Percentiles rank a stretch among this genome's conserved stretches.
These are phyloP conservation scores for Massariosphaeria phaeospora DNA, from an alignment of 495 filamentous ascomycete species.

Conservation along the genomic window DNA sequence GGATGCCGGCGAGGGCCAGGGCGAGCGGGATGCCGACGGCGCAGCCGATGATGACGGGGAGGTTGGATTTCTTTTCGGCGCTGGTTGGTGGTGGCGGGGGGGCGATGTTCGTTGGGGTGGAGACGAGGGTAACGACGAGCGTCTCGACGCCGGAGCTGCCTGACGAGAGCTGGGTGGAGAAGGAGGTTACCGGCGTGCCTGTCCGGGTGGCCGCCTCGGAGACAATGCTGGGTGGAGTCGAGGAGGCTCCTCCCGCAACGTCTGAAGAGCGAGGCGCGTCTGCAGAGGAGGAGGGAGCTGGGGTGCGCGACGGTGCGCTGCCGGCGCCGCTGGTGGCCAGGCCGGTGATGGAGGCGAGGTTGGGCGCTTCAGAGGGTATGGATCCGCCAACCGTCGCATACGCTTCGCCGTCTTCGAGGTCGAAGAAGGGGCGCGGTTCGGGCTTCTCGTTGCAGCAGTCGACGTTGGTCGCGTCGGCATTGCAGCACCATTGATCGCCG, in stretches of 20 bases:
- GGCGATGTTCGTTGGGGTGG: slow-evolving; percentile 1
- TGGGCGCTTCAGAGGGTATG: slow-evolving; percentile 8
- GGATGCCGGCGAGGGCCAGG: slow-evolving; percentile 16
- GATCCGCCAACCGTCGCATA: slow-evolving; percentile 26
- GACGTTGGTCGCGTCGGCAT: slow-evolving; percentile 22
- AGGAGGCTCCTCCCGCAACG: not conserved
- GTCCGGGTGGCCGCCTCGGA: not conserved
- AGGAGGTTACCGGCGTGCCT: too few species aligned
- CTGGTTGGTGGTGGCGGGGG: not conserved
- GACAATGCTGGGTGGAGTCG: not conserved
- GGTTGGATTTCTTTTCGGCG: slow-evolving; percentile 5
- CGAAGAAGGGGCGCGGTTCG: slow-evolving; percentile 21
- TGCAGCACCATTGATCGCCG: slow-evolving; percentile 33
- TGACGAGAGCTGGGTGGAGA: slow-evolving; percentile 7
- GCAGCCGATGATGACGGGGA: slow-evolving; percentile 22
- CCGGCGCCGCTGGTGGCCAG: not conserved
- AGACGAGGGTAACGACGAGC: slow-evolving; percentile 3
- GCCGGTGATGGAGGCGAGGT: slow-evolving; percentile 17
- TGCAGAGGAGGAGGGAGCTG: slow-evolving; percentile 3
- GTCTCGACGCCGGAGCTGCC: slow-evolving; percentile 10
- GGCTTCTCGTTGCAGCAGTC: slow-evolving; percentile 23
- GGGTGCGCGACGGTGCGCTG: not conserved
- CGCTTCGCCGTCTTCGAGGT: slow-evolving; percentile 14
- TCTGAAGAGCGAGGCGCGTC: not conserved
- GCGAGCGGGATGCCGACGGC: slow-evolving; percentile 28